Base-by-base conservation (phyloP, 495 filamentous ascomycete genomes). In the Tetracladium setigerum region DNA sequence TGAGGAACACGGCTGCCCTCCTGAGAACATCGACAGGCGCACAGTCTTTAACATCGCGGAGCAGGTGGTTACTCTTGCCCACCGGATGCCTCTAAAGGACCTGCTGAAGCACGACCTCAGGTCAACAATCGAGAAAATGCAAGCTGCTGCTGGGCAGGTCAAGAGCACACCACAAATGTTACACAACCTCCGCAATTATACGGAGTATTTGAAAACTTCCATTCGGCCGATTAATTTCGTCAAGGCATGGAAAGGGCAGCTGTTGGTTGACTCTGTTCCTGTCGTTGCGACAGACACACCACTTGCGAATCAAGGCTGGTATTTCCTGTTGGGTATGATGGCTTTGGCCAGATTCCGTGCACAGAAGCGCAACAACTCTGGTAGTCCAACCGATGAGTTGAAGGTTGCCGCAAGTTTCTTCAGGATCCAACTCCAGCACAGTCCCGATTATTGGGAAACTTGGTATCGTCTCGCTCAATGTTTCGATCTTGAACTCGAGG, bases 391-490 rank as follows among this genome's bases (percentile, higher is more conserved):
- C 0, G 86, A 91, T 46, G 92, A 97, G 55, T 71, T 97, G 34
- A 82, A 91, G 41, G 82, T 90, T 34, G 90, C 86, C 2, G 78
- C 84, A 45, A 80, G 75, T 0, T 95, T 86, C 61, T 82, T 97
- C 58, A 72, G 83, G 45, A 80, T 89, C 49, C 91, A 97, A 55
- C 67, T 99, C 1, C 84, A 95, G 53, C 88, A 89, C 59, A 84
- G 80, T 13, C 78, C 80, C 1, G 83, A 90, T 22, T 79, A 82
- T 39, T 99, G 92, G 92, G 90, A 97, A 62, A 82, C 90, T 0
- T 99, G 92, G 94, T 96, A 91, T 62, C 81, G 92, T 39, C 73
- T 96, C 5, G 92, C 83, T 10, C 92, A 99, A 55, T 84, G 86
- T 17, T 94, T 91, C 60, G 92, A 97, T 60, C 79, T 82, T 18